phyloP scores from a whole-genome alignment of 139 green algal species.

The Astrephomene gubernaculifera region DNA sequence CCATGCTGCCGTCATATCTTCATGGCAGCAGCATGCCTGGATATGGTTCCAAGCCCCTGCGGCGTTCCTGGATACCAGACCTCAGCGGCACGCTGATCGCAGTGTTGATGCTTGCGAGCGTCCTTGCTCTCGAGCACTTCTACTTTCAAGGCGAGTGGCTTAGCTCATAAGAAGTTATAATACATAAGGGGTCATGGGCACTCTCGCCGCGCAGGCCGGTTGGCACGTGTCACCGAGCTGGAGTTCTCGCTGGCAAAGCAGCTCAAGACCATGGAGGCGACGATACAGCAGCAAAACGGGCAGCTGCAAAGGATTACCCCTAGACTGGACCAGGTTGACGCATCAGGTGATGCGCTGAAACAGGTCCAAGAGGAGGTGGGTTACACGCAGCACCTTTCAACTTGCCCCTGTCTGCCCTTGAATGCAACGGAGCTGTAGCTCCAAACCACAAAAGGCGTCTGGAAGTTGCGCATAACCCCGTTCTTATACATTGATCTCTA shows the following conservation, averaged over 20 bases:
- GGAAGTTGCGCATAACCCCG: too few relatives aligned
- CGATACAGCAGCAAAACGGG: not conserved
- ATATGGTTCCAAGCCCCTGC: not conserved
- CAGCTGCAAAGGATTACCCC: conserved; percentile 5
- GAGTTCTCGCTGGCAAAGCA: conserved; percentile 5
- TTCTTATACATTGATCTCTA: too few relatives aligned
- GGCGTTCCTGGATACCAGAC: not conserved
- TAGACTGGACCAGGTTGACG: conserved; percentile 14
- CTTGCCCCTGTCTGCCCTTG: too few relatives aligned
- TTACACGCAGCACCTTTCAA: too few relatives aligned
- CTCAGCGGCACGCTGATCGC: not conserved
- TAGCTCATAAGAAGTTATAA: not conserved
- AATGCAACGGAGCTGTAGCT: too few relatives aligned
- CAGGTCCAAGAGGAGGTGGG: conserved; percentile 25
- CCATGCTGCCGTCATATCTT: conserved; percentile 17
- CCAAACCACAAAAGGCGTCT: too few relatives aligned
- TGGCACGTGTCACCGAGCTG: not conserved
- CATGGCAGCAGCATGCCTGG: conserved; percentile 13
- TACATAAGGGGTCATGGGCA: not conserved
- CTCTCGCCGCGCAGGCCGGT: not conserved
- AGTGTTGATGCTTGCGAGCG: not conserved
- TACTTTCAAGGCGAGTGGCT: conserved; percentile 23
- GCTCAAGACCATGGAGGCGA: not conserved
- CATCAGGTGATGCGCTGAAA: not conserved
- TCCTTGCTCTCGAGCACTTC: conserved; percentile 24